Evolutionary conservation across 1,284 basidiomycete genomes (phyloP).

Genomic region (Takashimella koratensis): DNA sequence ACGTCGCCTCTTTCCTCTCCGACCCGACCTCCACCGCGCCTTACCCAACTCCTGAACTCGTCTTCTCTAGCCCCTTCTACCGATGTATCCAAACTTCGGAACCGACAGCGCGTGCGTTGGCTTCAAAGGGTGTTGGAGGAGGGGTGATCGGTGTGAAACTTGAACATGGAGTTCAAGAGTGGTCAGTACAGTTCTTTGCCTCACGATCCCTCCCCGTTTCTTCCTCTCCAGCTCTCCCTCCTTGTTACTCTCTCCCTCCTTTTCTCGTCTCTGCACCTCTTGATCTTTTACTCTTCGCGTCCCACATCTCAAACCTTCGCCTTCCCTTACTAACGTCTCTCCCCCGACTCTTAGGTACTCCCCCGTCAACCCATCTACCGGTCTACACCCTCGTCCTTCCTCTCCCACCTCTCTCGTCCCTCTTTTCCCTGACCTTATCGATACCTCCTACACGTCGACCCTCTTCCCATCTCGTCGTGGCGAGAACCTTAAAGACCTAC

Average conservation of each 20-base stretch:
- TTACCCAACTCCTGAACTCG: conserved; percentile 38
- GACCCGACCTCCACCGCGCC: conserved; percentile 18
- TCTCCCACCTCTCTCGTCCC: conserved; percentile 23
- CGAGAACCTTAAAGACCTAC: conserved; percentile 49
- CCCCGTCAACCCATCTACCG: conserved; percentile 28
- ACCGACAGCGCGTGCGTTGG: conserved; percentile 43
- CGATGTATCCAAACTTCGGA: conserved; percentile 54
- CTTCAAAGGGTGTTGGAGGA: conserved; percentile 1
- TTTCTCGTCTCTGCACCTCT: not conserved
- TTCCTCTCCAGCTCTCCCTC: not conserved
- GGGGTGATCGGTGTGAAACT: conserved; percentile 21
- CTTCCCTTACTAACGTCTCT: too few species aligned
- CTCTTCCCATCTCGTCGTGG: conserved; percentile 50
- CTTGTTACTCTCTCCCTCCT: not conserved
- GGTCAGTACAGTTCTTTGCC: conserved; percentile 49
- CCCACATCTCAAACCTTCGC: not conserved
- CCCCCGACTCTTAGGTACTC: conserved; percentile 44
- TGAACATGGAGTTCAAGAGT: conserved; percentile 53
- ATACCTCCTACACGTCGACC: conserved; percentile 44
- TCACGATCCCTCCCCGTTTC: too few species aligned
- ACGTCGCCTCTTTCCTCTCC: conserved; percentile 35
- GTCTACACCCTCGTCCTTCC: conserved; percentile 44
- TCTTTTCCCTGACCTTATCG: conserved; percentile 36
- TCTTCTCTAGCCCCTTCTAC: conserved; percentile 49
- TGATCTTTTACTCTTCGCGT: not conserved